Evolutionary conservation across 495 filamentous ascomycete species (phyloP).

Genomic region (Lepraria neglecta): DNA sequence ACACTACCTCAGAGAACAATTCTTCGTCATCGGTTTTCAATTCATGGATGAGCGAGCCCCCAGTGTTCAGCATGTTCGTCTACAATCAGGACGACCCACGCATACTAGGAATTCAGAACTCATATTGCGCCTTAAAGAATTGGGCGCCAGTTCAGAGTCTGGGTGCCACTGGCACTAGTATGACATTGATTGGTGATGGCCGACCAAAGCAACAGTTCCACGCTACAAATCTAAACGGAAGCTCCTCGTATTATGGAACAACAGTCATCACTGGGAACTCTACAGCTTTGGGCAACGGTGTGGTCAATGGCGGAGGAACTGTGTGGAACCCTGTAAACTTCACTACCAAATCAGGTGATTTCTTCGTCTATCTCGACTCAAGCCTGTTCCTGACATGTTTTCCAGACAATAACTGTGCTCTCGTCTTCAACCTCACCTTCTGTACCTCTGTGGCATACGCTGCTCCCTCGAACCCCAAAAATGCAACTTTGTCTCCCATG

Average conservation of each 20-base stretch:
- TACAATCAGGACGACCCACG: slow-evolving; percentile 54
- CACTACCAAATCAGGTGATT: slow-evolving; percentile 68
- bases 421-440: slow-evolving; percentile 77
- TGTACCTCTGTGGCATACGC: slow-evolving; percentile 85
- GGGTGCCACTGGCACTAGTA: slow-evolving; percentile 49
- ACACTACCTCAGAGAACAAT: slow-evolving; percentile 58
- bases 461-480: slow-evolving; percentile 70
- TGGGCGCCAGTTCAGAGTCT: slow-evolving; percentile 55
- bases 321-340: slow-evolving; percentile 64
- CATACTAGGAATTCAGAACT: slow-evolving; percentile 62
- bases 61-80: slow-evolving; percentile 74
- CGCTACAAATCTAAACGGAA: slow-evolving; percentile 62
- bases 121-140: slow-evolving; percentile 64
- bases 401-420: slow-evolving; percentile 65
- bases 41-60: slow-evolving; percentile 49
- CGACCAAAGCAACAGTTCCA: slow-evolving; percentile 82
- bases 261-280: slow-evolving; percentile 58
- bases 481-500: slow-evolving; percentile 18
- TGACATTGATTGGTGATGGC: slow-evolving; percentile 60
- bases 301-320: slow-evolving; percentile 60
- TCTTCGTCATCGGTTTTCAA: slow-evolving; percentile 32
- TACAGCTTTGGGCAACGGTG: slow-evolving; percentile 42
- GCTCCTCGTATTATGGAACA: slow-evolving; percentile 62
- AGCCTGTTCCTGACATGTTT: slow-evolving; percentile 24
- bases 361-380: neutral